Evolutionary conservation across 1,284 basidiomycete species (phyloP).

Genomic region (Uromyces viciae-fabae): DNA sequence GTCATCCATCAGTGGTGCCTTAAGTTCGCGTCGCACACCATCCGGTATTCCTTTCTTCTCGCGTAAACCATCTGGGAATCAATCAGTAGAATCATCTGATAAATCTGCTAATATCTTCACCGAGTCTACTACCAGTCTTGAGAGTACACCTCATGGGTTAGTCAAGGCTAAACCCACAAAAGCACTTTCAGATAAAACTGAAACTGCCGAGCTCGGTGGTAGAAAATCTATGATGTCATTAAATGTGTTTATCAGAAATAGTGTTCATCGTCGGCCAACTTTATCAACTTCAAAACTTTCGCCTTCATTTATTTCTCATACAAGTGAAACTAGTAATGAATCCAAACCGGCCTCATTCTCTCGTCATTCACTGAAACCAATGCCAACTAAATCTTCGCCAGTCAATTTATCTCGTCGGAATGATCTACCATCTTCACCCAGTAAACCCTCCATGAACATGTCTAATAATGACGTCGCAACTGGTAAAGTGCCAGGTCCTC

Average conservation of each 20-base stretch:
- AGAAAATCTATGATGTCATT: slow-evolving; percentile 53
- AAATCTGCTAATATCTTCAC: slow-evolving; percentile 29
- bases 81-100: slow-evolving; percentile 49
- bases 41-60: slow-evolving; percentile 94
- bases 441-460: slow-evolving; percentile 37
- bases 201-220: slow-evolving; percentile 46
- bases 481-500: neutral
- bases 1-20: slow-evolving; percentile 3
- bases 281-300: slow-evolving; percentile 58
- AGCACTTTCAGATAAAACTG: neutral
- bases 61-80: slow-evolving; percentile 59
- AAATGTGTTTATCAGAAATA: slow-evolving; percentile 50
- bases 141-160: slow-evolving; percentile 54
- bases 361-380: slow-evolving; percentile 29
- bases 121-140: slow-evolving; percentile 48
- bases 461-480: neutral
- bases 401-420: slow-evolving; percentile 4
- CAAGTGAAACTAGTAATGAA: slow-evolving; percentile 67
- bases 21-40: slow-evolving; percentile 61
- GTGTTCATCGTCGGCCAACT: slow-evolving; percentile 58
- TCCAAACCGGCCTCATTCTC: slow-evolving; percentile 12
- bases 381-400: slow-evolving; percentile 9
- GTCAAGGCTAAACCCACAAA: slow-evolving; percentile 45
- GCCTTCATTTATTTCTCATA: slow-evolving; percentile 57
- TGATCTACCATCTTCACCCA: slow-evolving; percentile 33